Base-by-base conservation (phyloP, 2,329 filamentous ascomycete genomes). In the Tolypocladium pustulatum region DNA sequence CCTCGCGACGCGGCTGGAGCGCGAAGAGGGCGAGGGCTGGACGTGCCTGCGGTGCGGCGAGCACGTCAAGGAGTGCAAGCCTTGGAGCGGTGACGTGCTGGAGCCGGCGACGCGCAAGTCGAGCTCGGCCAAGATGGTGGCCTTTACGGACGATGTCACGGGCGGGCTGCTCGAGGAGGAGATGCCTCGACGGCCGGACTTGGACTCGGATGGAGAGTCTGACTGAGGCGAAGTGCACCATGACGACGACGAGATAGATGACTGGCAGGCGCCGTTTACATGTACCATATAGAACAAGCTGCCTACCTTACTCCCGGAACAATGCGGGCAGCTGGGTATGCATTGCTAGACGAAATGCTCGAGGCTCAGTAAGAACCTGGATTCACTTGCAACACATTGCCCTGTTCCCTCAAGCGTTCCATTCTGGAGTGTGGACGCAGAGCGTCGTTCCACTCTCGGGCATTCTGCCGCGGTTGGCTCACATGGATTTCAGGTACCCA, bases 21-120 rank as follows among this genome's bases (percentile, higher is more conserved):
- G 87, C 6, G 93, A 97, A 73, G 93, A 97, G 70, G 94, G 93
- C 37, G 91, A 97, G 68, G 93, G 93, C 2, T 97, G 92, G 91
- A 82, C 85, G 13, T 99, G 94, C 74, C 76, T 99, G 54, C 83
- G 94, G 25, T 99, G 94, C 68, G 92, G 92, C 22, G 88, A 90
- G 68, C 71, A 88, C 25, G 85, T 96, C 55, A 91, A 88, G 69
- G 86, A 92, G 70, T 97, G 93, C 72, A 87, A 85, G 70, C 91
- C 94, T 0, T 99, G 94, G 94, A 85, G 80, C 65, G 94, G 94
- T 30, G 94, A 97, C 72, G 89, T 97, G 22, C 72, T 97, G 52
- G 86, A 87, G 68, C 76, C 79, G 22, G 73, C 73, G 30, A 73
- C 73, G 56, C 67, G 69, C 61, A 79, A 73, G 64, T 72, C 71